A percentile compares a stretch with the other conserved stretches of the same genome.
These are phyloP conservation scores for Aspergillus ochraceoroseus DNA, from an alignment of 2,329 filamentous ascomycete genomes.

Conservation along the genomic window DNA sequence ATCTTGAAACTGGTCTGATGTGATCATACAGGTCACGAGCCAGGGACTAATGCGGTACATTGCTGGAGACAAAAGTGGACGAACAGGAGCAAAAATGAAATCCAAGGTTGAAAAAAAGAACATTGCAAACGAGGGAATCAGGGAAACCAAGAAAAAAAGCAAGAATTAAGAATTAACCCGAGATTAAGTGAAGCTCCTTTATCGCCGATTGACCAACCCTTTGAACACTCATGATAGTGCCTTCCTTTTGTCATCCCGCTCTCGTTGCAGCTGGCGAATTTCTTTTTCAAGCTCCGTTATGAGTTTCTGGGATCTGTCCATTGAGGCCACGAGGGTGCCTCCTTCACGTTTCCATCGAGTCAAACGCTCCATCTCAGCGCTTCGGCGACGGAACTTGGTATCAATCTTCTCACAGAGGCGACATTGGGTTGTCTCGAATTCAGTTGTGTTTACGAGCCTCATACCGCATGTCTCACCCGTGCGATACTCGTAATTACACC, in stretches of 20 bases:
- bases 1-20: constrained; percentile 23
- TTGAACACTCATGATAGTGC: constrained; percentile 23
- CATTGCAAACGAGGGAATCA: constrained; percentile 21
- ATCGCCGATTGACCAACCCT: constrained; percentile 1
- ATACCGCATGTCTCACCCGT: constrained; percentile 95
- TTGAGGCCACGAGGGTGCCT: constrained; percentile 53
- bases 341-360: constrained; percentile 72
- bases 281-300: constrained; percentile 67
- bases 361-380: constrained; percentile 70
- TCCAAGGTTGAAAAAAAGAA: constrained; percentile 16
- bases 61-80: constrained; percentile 28
- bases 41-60: constrained; percentile 17
- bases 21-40: constrained; percentile 26
- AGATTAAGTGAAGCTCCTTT: constrained; percentile 2
- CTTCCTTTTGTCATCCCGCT: constrained; percentile 46
- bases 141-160: constrained; percentile 22
- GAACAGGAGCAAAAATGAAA: constrained; percentile 12
- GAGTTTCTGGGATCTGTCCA: constrained; percentile 64
- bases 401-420: constrained; percentile 84
- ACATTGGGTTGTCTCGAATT: constrained; percentile 62
- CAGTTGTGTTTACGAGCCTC: constrained; percentile 76
- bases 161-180: constrained; percentile 14
- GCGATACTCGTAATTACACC: constrained; percentile 91
- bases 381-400: constrained; percentile 70
- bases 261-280: constrained; percentile 60